Evolutionary conservation across 139 green algal species (phyloP), one percentile per base, ranked within the genome.

Genomic region (Picochlorum sp.): DNA sequence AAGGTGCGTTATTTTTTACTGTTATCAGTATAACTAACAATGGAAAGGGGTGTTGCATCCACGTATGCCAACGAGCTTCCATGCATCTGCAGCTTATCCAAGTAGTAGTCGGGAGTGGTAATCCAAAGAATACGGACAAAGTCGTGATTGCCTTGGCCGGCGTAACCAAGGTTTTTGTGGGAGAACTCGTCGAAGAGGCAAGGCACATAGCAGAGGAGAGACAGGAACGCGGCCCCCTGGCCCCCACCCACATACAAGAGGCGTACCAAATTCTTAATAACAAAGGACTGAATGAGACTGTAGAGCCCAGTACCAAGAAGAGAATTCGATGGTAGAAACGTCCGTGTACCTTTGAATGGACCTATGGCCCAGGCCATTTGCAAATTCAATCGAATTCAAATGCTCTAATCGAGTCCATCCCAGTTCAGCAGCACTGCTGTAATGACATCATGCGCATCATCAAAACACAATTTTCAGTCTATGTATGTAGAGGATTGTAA

Each of bases 131-230:
- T 24, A 64, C 66, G 32, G 36, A 72, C 14, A 72, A 77, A 33
- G 56, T 80, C 36, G 31, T 76, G 5, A 81, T 91, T 31, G 85
- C 78, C 1, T 61, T 93, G 49, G 68, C 65, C 51, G 67, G 67
- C 12, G 76, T 91, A 25, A 71, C 72, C 33, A 93, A 93, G 68
- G 57, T 81, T 22, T 90, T 85, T 71, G 75, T 91, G 28, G 85
- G 82, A 1, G 81, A 93, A 36, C 52, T 93, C 3, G 55, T 89
- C 9, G 85, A 89, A 41, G 59, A 79, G 83, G 83, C 79, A 0
- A 68, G 74, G 1, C 40, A 65, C n/a, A 59, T 83, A 13, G 83
- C 79, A 1, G 59, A 61, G 3, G 49, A 69, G 33, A 60, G 76
- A 22, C 77, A 70, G 3, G 66, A 89, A 32, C 50, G 26, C 0